A percentile compares a stretch with the other conserved stretches of the same genome.
phyloP scores from a whole-genome alignment of 257 asterid species.

The Cinchona pubescens region DNA sequence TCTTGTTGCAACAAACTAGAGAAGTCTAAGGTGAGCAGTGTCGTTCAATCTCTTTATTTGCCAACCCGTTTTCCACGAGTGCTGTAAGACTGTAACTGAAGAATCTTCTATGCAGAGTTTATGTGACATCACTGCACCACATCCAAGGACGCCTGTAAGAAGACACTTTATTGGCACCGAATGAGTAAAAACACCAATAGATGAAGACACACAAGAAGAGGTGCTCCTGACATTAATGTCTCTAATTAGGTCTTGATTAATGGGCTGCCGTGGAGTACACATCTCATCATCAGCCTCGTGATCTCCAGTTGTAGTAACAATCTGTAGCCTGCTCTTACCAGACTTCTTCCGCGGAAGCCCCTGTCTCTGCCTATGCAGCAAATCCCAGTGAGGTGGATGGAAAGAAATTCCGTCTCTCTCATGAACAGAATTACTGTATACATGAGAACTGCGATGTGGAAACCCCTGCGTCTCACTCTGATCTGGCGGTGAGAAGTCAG shows the following conservation, averaged over 20 bases:
- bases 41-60: constrained; percentile 88
- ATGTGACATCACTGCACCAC: constrained; percentile 66
- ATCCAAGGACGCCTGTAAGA: constrained; percentile 79
- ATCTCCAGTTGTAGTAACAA: constrained; percentile 75
- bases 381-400: constrained; percentile 52
- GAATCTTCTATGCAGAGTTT: constrained; percentile 86
- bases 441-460: constrained; percentile 31
- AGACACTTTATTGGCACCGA: constrained; percentile 75
- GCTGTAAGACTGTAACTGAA: constrained; percentile 82
- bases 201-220: constrained; percentile 37
- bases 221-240: constrained; percentile 46
- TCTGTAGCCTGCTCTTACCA: constrained; percentile 93
- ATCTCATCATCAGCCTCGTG: constrained; percentile 96
- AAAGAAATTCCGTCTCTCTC: constrained; percentile 55
- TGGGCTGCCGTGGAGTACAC: constrained; percentile 82
- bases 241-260: constrained; percentile 38
- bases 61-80: constrained; percentile 88
- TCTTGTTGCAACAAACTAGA: constrained; percentile 32
- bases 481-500: constrained; percentile 83
- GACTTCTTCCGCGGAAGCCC: constrained; percentile 71
- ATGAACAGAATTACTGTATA: constrained; percentile 35
- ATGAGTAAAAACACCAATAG: constrained; percentile 82
- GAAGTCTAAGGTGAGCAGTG: constrained; percentile 88
- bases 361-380: constrained; percentile 54
- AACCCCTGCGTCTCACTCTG: constrained; percentile 43